Percentiles rank a stretch among this genome's conserved stretches.
Conservation (phyloP, 371 early-diverging fungal genomes). For the Blyttiomyces sp. region DNA sequence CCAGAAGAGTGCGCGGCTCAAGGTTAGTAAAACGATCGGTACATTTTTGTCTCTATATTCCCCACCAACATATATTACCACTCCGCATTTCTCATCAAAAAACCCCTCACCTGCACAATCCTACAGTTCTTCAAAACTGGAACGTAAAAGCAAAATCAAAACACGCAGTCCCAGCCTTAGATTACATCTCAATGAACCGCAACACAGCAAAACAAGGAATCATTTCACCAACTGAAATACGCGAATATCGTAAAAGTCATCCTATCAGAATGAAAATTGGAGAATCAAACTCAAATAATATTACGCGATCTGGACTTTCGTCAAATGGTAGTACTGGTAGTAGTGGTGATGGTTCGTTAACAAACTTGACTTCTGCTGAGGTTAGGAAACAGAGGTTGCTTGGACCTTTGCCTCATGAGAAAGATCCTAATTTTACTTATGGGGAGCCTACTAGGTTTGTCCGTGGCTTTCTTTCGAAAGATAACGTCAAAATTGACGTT, state of each 20-base stretch:
- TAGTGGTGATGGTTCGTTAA: constrained; percentile 7
- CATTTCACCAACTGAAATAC: constrained; percentile 34
- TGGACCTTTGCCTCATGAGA: constrained; percentile 44
- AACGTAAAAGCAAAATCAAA: constrained; percentile 37
- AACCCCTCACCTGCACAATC: neutral
- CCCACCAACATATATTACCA: too few relatives aligned
- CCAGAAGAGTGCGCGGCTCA: constrained; percentile 42
- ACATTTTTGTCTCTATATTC: too few relatives aligned
- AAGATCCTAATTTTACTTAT: constrained; percentile 43
- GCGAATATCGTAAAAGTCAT: constrained; percentile 38
- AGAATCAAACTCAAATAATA: constrained; percentile 22
- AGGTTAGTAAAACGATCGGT: too few relatives aligned
- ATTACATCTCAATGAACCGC: constrained; percentile 57
- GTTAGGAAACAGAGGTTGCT: constrained; percentile 14
- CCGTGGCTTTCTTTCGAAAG: too few relatives aligned
- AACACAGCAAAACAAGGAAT: constrained; percentile 44
- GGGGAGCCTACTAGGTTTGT: constrained; percentile 51
- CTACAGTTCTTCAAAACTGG: constrained; percentile 45
- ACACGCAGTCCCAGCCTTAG: constrained; percentile 42
- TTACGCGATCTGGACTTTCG: too few relatives aligned
- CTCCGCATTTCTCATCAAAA: too few relatives aligned
- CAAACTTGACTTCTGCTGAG: constrained; percentile 5
- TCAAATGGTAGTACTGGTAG: too few relatives aligned
- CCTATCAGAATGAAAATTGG: constrained; percentile 45
- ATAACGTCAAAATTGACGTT: too few relatives aligned